Conservation (phyloP, 768 basidiomycete genomes). For the Auriculariales sp. region DNA sequence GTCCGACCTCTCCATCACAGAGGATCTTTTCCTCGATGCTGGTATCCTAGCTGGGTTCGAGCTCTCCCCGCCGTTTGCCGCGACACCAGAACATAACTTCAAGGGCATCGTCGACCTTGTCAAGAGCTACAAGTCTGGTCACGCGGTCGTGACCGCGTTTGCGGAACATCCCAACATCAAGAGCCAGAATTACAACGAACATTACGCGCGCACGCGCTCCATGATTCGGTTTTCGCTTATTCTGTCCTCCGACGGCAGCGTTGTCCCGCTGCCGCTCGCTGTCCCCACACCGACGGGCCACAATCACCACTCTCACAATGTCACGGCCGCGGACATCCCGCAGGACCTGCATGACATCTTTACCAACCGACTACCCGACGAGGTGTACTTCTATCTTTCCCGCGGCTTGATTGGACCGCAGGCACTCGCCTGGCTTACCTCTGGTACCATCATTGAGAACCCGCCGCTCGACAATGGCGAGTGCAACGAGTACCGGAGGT, state of each 20-base stretch:
- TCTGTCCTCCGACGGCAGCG: constrained; percentile 72
- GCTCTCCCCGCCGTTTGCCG: constrained; percentile 65
- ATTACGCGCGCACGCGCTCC: constrained; percentile 76
- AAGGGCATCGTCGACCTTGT: constrained; percentile 87
- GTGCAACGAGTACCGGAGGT: constrained; percentile 85
- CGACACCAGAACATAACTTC: constrained; percentile 56
- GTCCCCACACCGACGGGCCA: constrained; percentile 38
- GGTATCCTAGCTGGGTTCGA: constrained; percentile 87
- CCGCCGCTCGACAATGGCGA: constrained; percentile 91
- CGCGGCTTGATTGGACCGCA: constrained; percentile 82
- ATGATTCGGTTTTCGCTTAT: constrained; percentile 89
- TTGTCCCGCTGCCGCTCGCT: constrained; percentile 68
- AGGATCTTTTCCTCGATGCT: constrained; percentile 92
- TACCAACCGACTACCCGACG: constrained; percentile 86
- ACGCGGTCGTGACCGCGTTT: constrained; percentile 62
- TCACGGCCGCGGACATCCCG: constrained; percentile 80
- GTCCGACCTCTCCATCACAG: constrained; percentile 43
- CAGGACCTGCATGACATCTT: constrained; percentile 88
- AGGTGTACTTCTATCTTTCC: constrained; percentile 92
- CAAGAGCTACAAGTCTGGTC: constrained; percentile 82
- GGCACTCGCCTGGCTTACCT: constrained; percentile 88
- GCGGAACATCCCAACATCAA: constrained; percentile 76
- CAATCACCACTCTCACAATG: constrained; percentile 36
- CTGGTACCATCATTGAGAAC: constrained; percentile 70
- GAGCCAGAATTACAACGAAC: constrained; percentile 62